phyloP scores from a whole-genome alignment of 2,329 filamentous ascomycete genomes.

The Nemania serpens region DNA sequence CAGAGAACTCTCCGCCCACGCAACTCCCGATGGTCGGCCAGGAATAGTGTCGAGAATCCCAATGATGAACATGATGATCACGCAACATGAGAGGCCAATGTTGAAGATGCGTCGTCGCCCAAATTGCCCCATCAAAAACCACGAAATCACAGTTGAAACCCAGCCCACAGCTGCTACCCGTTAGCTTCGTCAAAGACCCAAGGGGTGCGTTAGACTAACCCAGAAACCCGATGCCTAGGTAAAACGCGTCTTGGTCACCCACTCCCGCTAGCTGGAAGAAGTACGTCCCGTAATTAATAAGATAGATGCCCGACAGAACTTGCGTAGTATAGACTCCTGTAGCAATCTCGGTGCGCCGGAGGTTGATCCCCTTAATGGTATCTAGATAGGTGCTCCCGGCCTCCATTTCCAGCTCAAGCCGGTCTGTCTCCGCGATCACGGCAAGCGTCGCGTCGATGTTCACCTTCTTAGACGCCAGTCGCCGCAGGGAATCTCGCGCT shows the following conservation, averaged over 20 bases:
- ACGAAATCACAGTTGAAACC: constrained; percentile 58
- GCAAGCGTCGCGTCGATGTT: constrained; percentile 55
- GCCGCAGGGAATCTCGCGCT: constrained; percentile 46
- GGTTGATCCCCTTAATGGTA: constrained; percentile 54
- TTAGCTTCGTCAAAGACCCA: constrained; percentile 16
- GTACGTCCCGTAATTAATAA: constrained; percentile 68
- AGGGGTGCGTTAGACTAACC: constrained; percentile 36
- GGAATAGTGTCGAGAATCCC: constrained; percentile 54
- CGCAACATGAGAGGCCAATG: constrained; percentile 49
- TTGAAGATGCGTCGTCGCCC: constrained; percentile 59
- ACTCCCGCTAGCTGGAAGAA: constrained; percentile 64
- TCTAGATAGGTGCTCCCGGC: constrained; percentile 55
- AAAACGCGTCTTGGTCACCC: constrained; percentile 52
- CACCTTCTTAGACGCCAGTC: constrained; percentile 52
- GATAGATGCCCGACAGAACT: constrained; percentile 66
- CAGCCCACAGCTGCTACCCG: constrained; percentile 51
- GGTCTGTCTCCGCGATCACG: constrained; percentile 63
- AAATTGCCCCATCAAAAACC: constrained; percentile 53
- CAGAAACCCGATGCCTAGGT: constrained; percentile 58
- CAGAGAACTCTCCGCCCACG: constrained; percentile 55
- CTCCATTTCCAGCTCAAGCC: constrained; percentile 57
- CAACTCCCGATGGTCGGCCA: constrained; percentile 44
- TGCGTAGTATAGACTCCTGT: constrained; percentile 68
- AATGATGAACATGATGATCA: constrained; percentile 51
- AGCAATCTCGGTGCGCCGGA: constrained; percentile 60